phyloP scores from a whole-genome alignment of 2,329 filamentous ascomycete genomes.

The Trichoderma brevicompactum region DNA sequence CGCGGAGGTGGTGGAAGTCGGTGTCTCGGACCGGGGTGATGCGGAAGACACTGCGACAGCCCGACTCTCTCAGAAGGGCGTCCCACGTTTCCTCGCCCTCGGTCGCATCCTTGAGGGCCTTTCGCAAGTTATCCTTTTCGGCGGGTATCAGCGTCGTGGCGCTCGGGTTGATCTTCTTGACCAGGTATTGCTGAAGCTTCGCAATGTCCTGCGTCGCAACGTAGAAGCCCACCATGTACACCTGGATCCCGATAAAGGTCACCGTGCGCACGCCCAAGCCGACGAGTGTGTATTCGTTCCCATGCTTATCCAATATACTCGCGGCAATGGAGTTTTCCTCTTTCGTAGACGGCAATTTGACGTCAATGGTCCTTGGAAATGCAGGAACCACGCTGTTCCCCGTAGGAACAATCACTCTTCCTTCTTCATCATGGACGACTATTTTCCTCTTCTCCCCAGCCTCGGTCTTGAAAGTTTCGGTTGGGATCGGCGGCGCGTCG shows the following conservation, averaged over 20 bases:
- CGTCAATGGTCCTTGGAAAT: conserved; percentile 73
- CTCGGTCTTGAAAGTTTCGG: conserved; percentile 54
- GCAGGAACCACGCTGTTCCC: conserved; percentile 78
- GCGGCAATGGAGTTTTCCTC: conserved; percentile 42
- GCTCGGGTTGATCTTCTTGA: conserved; percentile 73
- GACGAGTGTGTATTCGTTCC: conserved; percentile 80
- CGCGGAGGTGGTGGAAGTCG: conserved; percentile 88
- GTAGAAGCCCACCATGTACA: conserved; percentile 95
- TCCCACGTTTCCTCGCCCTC: conserved; percentile 77
- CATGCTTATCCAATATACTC: conserved; percentile 47
- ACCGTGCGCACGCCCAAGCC: conserved; percentile 88
- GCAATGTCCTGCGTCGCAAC: conserved; percentile 82
- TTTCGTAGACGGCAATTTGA: conserved; percentile 52
- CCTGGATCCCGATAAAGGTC: conserved; percentile 85
- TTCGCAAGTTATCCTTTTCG: conserved; percentile 76
- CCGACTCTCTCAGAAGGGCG: conserved; percentile 65
- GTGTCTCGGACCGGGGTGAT: conserved; percentile 92
- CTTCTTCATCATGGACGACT: conserved; percentile 68
- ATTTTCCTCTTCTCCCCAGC: conserved; percentile 59
- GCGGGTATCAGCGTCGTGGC: conserved; percentile 82
- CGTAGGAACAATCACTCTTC: conserved; percentile 76
- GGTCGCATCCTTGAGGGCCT: conserved; percentile 69
- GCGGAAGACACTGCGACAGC: conserved; percentile 77
- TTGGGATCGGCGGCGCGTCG: conserved; percentile 45
- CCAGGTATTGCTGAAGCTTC: conserved; percentile 75